phyloP scores from a whole-genome alignment of 176 grass and related monocot genomes.

The Cymbopogon citratus region DNA sequence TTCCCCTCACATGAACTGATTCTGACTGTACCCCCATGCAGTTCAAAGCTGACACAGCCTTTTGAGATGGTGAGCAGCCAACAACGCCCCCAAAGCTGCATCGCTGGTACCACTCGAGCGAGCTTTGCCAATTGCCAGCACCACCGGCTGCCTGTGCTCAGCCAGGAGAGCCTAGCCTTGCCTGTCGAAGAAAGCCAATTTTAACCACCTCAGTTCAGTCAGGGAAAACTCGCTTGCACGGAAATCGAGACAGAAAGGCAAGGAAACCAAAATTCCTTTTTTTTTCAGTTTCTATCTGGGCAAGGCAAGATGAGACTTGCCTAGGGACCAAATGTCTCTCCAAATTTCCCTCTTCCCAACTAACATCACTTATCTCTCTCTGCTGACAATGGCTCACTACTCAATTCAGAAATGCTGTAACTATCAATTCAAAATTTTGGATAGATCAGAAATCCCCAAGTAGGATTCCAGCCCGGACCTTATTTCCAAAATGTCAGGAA shows the following conservation, averaged over 20 bases:
- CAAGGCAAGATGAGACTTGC: neutral
- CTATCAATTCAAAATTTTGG: neutral
- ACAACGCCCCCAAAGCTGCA: neutral
- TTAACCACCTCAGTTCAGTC: neutral
- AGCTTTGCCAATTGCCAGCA: neutral
- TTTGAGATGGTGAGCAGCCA: neutral
- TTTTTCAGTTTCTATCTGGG: too few relatives aligned
- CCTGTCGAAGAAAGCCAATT: neutral
- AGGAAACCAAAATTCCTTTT: too few relatives aligned
- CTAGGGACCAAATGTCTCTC: neutral
- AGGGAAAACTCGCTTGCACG: neutral
- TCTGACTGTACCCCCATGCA: neutral
- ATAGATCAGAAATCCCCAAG: neutral
- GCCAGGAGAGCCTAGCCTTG: neutral
- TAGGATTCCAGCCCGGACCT: neutral
- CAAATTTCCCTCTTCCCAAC: neutral
- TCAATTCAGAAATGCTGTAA: neutral
- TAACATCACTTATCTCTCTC: neutral
- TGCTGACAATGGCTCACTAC: neutral
- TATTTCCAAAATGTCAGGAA: too few relatives aligned
- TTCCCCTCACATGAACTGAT: neutral
- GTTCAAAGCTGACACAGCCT: constrained; percentile 6
- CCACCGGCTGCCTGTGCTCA: neutral
- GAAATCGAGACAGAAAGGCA: neutral
- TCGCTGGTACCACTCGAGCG: neutral